phyloP scores from a whole-genome alignment of 2,329 filamentous ascomycete species.

The Colletotrichum theobromicola region DNA sequence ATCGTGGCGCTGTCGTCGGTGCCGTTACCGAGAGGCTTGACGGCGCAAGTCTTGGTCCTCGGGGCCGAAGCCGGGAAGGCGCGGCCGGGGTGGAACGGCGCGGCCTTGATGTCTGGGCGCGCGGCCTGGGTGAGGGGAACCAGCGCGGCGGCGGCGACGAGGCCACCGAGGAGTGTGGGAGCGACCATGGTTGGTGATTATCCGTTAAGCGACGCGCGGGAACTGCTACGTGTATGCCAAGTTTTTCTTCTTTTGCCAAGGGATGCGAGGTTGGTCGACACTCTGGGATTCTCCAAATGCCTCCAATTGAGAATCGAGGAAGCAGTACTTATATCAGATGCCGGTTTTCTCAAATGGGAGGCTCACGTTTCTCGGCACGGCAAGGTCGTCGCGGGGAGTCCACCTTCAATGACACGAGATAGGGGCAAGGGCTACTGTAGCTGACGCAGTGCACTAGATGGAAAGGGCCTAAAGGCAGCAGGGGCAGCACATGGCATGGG shows the following conservation, averaged over 20 bases:
- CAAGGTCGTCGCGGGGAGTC: neutral
- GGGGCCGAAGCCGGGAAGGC: slow-evolving; percentile 23
- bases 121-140: slow-evolving; percentile 6
- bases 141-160: slow-evolving; percentile 16
- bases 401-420: slow-evolving; percentile 4
- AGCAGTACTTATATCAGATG: slow-evolving; percentile 10
- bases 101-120: slow-evolving; percentile 22
- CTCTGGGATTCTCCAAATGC: neutral
- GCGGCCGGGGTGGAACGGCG: slow-evolving; percentile 21
- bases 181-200: slow-evolving; percentile 2
- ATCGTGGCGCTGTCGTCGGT: slow-evolving; percentile 42
- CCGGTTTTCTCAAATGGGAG: neutral
- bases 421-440: neutral
- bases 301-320: neutral
- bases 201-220: neutral
- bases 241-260: neutral
- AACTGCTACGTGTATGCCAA: too few species aligned
- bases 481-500: neutral
- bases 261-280: neutral
- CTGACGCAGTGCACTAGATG: neutral
- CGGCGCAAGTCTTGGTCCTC: slow-evolving; percentile 29
- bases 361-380: neutral
- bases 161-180: slow-evolving; percentile 13
- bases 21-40: slow-evolving; percentile 33
- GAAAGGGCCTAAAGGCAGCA: neutral